Evolutionary conservation across 2,329 filamentous ascomycete species (phyloP), one percentile per base, ranked within the genome.

Genomic region (Annulohypoxylon truncatum): DNA sequence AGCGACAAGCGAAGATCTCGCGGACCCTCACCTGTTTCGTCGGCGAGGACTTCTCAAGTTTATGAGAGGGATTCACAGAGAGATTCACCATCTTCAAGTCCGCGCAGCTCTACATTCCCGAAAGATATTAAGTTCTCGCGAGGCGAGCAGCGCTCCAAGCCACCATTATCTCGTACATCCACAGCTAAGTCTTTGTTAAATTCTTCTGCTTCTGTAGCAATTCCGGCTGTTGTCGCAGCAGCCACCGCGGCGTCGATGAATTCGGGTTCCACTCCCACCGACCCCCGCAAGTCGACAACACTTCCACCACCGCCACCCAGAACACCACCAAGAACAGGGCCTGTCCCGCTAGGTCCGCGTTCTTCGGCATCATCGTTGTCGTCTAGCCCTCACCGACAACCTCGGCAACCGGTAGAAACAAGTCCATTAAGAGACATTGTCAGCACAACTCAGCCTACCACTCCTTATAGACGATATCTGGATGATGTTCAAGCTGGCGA

Each of bases 401-500:
- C 78, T 22, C 87, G 85, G 82, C 81, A 84, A 35, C 82, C 83
- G 2, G 75, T 79, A 3, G 73, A 78, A 3, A 85, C 85, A 55
- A 80, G 84, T 83, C 81, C 50, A 69, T 61, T 48, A 55, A 60
- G 46, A 42, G 63, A 58, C 7, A 10, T 61, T 6, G 26, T 40
- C 15, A 46, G 38, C 26, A 50, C 42, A 55, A 40, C 26, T 73
- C 59, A 79, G 38, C 77, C 80, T 4, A 74, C 83, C 20, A 80
- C 82, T 2, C 79, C 82, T 1, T 87, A 83, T 70, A 80, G 85
- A 42, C 82, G 85, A 4, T 87, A 84, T 71, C 86, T 85, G 0
- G 85, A 90, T 64, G 83, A 87, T 26, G 76, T 82, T 8, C 78
- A 80, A 47, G 73, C 80, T 48, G 81, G 82, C 2, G 76, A 77